Evolutionary conservation across 306 rosid genomes (phyloP).

Genomic region (Arachis stenosperma): DNA sequence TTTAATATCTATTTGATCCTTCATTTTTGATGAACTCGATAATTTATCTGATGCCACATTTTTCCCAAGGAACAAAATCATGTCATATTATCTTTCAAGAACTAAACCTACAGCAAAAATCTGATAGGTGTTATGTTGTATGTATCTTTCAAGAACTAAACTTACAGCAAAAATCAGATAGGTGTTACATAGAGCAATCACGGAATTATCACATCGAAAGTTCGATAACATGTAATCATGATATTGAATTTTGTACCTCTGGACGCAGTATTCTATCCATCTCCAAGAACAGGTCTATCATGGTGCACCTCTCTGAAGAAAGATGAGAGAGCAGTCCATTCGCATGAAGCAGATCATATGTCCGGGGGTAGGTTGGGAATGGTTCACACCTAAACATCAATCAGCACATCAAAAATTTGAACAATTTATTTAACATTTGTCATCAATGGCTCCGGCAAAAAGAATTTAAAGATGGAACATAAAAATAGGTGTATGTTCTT

Average conservation of each 20-base stretch:
- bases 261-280: conserved; percentile 94
- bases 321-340: conserved; percentile 77
- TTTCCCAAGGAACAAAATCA: no score
- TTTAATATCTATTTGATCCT: no score
- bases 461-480: conserved; percentile 2
- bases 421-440: conserved; percentile 26
- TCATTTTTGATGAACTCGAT: no score
- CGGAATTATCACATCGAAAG: neutral
- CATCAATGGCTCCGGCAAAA: neutral
- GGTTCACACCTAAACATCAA: conserved; percentile 81
- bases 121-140: no score
- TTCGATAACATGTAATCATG: conserved; percentile 18
- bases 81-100: no score
- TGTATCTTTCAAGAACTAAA: no score
- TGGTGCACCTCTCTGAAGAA: conserved; percentile 68
- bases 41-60: no score
- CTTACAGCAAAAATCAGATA: no score
- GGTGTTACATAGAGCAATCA: no score
- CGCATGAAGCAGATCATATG: conserved; percentile 88
- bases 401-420: conserved; percentile 31
- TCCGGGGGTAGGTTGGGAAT: conserved; percentile 88
- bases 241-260: conserved; percentile 55
- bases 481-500: conserved; percentile 19
- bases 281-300: conserved; percentile 73
- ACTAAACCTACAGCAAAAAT: no score